Percentiles rank a stretch among this genome's conserved stretches.
phyloP scores from a whole-genome alignment of 306 rosid genomes.

The Chamaecrista fasciculata region DNA sequence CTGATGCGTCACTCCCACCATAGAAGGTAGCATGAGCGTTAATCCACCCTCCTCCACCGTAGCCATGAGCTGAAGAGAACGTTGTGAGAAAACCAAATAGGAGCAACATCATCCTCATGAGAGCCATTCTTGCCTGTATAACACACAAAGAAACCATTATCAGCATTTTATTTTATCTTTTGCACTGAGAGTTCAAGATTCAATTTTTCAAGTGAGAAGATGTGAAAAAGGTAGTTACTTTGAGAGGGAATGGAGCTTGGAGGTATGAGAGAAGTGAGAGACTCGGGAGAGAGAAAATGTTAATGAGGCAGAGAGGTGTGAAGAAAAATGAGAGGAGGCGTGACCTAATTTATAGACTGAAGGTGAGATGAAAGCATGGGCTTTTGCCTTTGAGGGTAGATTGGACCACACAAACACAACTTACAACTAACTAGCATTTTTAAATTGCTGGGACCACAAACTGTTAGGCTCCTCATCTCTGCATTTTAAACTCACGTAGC shows the following conservation, averaged over 20 bases:
- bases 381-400: not conserved
- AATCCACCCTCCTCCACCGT: conserved; percentile 78
- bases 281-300: conserved; percentile 29
- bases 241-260: conserved; percentile 19
- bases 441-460: conserved; percentile 42
- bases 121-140: conserved; percentile 68
- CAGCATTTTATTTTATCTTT: conserved; percentile 13
- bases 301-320: conserved; percentile 56
- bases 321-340: conserved; percentile 11
- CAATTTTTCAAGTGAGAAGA: not conserved
- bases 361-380: not conserved
- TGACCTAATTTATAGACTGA: conserved; percentile 51
- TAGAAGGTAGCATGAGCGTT: conserved; percentile 95
- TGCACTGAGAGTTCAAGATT: not conserved
- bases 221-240: conserved; percentile 39
- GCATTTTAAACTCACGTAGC: no score
- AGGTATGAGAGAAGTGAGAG: not conserved
- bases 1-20: conserved; percentile 97
- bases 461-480: conserved; percentile 8
- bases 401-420: conserved; percentile 16
- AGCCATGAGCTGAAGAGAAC: conserved; percentile 52
- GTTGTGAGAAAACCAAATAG: conserved; percentile 48
- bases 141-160: conserved; percentile 15
- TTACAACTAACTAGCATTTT: conserved; percentile 33
- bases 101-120: conserved; percentile 32